Base-by-base conservation (phyloP, 345 rosid genomes). In the Salix caprea region DNA sequence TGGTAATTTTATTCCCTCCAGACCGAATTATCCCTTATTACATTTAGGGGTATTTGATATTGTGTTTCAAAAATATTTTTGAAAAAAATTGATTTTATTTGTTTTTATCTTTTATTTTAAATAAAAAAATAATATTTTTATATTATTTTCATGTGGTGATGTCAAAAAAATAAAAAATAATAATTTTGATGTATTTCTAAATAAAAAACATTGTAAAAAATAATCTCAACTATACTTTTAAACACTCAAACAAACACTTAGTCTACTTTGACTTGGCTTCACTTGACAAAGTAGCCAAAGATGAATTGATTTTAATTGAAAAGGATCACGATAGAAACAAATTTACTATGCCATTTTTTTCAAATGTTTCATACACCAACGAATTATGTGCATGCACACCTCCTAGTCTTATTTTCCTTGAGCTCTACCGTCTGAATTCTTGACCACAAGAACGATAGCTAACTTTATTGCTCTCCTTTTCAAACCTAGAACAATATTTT, bases 21-120 rank as follows among this genome's bases (percentile, higher is more conserved):
- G 32, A 46, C 52, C 52, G 52, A 14, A 46, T 46, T 46, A 46
- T 46, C 19, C 0, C 19, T 46, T 46, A 1, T 15, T n/a, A n/a
- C n/a, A 14, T 32, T 32, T 3, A 32, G 6, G 0, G 0, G 36
- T 34, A 0, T 34, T 34, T 34, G 36, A 4, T 5, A 0, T 0
- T 34, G 6, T 4, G 0, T 34, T 34, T 34, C 0, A 4, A 34
- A 34, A 34, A 32, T 34, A 34, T 4, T 34, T 4, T 30, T 30
- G 0, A 30, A 30, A 30, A 28, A 30, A 30, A 2, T 2, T 30
- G 32, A 30, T 30, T 30, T 30, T 30, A 30, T 30, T 30, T 30
- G 32, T 30, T 30, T 30, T 30, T 30, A 30, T 30, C 32, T 30
- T 30, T 30, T 30, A 30, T 0, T 32, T 32, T 32, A 32, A 32